These are phyloP conservation scores for Panicum virgatum DNA, from an alignment of 202 grass and related monocot genomes.

Conservation along the genomic window DNA sequence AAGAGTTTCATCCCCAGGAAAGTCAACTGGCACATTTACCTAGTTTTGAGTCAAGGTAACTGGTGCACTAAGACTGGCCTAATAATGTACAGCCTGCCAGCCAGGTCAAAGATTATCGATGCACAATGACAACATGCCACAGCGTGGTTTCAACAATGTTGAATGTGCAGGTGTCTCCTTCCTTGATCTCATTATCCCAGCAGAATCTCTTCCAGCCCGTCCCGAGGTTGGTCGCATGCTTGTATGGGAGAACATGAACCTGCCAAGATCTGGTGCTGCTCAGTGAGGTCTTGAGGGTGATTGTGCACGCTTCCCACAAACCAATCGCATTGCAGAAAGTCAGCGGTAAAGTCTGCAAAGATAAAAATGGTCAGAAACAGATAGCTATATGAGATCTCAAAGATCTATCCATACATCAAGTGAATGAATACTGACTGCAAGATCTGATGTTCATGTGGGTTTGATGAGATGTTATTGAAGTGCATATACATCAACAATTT, in stretches of 20 bases:
- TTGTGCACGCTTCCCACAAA: not conserved
- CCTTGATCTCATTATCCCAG: constrained; percentile 15
- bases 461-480: not conserved
- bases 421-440: not conserved
- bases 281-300: not conserved
- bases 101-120: not conserved
- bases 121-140: not conserved
- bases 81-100: not conserved
- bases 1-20: too few relatives aligned
- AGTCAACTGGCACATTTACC: too few relatives aligned
- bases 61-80: too few relatives aligned
- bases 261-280: not conserved
- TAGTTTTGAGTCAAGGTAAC: too few relatives aligned
- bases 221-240: not conserved
- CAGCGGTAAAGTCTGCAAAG: not conserved
- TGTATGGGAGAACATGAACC: not conserved
- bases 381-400: not conserved
- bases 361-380: not conserved
- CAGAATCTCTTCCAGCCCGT: not conserved
- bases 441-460: not conserved
- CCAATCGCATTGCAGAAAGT: not conserved
- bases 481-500: not conserved
- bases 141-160: not conserved
- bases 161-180: constrained; percentile 19
- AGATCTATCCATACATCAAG: not conserved